phyloP scores from a whole-genome alignment of 106 monocot genomes.

The Apostasia ramifera region DNA sequence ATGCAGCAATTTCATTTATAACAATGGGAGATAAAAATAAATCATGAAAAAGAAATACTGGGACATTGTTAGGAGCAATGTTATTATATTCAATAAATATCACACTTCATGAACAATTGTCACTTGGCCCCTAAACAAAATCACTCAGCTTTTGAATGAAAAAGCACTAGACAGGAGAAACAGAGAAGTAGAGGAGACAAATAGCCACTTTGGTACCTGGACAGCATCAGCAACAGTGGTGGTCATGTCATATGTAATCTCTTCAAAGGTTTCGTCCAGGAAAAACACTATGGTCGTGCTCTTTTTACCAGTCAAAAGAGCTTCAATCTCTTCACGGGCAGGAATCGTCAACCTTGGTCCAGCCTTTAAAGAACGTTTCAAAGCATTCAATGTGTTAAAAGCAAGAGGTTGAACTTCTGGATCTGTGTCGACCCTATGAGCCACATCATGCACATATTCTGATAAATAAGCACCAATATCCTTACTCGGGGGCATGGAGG shows the following conservation, averaged over 20 bases:
- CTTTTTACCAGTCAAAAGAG: constrained; percentile 68
- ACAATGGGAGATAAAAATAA: too few relatives aligned
- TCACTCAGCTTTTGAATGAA: too few relatives aligned
- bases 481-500: constrained; percentile 95
- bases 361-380: constrained; percentile 80
- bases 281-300: constrained; percentile 99
- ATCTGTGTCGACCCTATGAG: constrained; percentile 60
- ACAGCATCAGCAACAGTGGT: constrained; percentile 98
- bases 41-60: too few relatives aligned
- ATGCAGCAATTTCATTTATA: too few relatives aligned
- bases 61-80: too few relatives aligned
- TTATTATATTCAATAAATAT: too few relatives aligned
- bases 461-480: constrained; percentile 87
- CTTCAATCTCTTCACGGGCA: constrained; percentile 92
- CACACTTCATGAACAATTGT: too few relatives aligned
- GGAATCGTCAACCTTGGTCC: constrained; percentile 78
- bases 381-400: constrained; percentile 69
- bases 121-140: too few relatives aligned
- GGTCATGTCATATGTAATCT: constrained; percentile 98
- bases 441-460: constrained; percentile 80
- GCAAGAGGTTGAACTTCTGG: constrained; percentile 76
- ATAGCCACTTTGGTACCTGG: constrained; percentile 43
- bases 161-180: too few relatives aligned
- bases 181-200: not conserved
- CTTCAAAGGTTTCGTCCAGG: constrained; percentile 98